phyloP scores from a whole-genome alignment of 2,329 filamentous ascomycete species.

The Ceratocystis destructans region DNA sequence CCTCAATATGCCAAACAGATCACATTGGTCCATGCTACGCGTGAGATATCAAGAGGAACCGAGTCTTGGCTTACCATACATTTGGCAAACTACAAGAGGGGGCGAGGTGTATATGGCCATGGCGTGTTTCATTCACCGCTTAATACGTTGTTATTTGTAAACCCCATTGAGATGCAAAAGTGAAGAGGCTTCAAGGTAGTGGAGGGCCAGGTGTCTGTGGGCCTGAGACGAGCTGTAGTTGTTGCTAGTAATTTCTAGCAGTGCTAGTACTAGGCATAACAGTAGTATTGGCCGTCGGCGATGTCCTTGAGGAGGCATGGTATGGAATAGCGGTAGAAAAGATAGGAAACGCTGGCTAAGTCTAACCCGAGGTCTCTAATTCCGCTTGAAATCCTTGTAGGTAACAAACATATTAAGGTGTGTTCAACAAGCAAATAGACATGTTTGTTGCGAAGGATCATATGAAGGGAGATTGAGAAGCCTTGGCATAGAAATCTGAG shows the following conservation, averaged over 20 bases:
- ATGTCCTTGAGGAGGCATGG: background rate
- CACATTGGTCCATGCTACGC: background rate
- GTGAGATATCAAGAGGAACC: background rate
- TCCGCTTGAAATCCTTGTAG: background rate
- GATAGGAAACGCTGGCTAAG: background rate
- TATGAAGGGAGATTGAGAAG: conserved; percentile 2
- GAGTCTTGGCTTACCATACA: background rate
- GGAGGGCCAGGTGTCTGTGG: no score
- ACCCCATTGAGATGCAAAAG: background rate
- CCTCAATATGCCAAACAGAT: background rate
- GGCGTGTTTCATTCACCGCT: background rate
- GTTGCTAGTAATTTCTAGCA: background rate
- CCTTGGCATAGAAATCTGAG: background rate
- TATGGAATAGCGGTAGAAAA: background rate
- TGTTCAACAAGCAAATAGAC: background rate
- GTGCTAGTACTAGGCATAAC: background rate
- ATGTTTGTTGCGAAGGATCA: background rate
- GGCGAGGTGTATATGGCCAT: background rate
- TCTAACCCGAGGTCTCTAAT: background rate
- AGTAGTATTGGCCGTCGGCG: background rate
- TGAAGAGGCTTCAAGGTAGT: no score
- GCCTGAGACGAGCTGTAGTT: background rate
- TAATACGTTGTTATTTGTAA: background rate
- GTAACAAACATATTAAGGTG: background rate
- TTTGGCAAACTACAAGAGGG: background rate